These are phyloP conservation scores for Barnettozyma wickerhamii DNA, from an alignment of 805 yeast genomes.

Conservation along the genomic window DNA sequence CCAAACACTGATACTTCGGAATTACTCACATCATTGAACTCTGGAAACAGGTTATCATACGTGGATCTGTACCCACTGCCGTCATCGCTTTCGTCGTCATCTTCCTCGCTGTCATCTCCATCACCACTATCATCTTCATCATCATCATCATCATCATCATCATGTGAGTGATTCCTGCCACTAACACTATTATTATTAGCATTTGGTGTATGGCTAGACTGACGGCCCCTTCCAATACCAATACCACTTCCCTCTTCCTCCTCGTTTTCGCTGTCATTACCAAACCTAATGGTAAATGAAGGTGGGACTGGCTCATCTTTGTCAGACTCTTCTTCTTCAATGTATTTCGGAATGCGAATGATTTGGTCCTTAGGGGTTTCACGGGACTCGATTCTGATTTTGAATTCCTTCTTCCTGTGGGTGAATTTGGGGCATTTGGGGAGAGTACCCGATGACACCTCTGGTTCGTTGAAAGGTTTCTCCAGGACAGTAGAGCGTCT, in stretches of 20 bases:
- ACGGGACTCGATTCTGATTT: conserved; percentile 15
- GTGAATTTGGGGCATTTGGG: too few relatives aligned
- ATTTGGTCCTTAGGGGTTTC: conserved; percentile 24
- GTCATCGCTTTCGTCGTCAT: conserved; percentile 1
- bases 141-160: conserved; percentile 3
- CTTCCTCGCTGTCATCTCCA: conserved; percentile 1
- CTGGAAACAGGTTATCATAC: conserved; percentile 6
- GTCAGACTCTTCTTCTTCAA: conserved; percentile 13
- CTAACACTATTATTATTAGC: neutral
- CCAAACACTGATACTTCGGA: conserved; percentile 13
- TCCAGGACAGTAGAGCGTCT: too few relatives aligned
- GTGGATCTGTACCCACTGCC: conserved; percentile 2
- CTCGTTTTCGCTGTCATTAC: conserved; percentile 3
- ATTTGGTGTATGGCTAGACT: neutral
- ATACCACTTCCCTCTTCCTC: neutral
- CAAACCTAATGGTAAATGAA: conserved; percentile 19
- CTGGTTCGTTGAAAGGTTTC: too few relatives aligned
- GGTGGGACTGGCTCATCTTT: conserved; percentile 24
- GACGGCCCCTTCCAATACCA: neutral
- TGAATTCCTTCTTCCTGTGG: conserved; percentile 7
- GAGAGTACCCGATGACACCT: neutral
- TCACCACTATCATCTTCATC: conserved; percentile 3
- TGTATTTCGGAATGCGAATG: conserved; percentile 20
- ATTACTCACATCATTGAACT: neutral
- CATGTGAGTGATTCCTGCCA: neutral